Evolutionary conservation across 345 rosid genomes (phyloP).

Genomic region (Microcos paniculata): DNA sequence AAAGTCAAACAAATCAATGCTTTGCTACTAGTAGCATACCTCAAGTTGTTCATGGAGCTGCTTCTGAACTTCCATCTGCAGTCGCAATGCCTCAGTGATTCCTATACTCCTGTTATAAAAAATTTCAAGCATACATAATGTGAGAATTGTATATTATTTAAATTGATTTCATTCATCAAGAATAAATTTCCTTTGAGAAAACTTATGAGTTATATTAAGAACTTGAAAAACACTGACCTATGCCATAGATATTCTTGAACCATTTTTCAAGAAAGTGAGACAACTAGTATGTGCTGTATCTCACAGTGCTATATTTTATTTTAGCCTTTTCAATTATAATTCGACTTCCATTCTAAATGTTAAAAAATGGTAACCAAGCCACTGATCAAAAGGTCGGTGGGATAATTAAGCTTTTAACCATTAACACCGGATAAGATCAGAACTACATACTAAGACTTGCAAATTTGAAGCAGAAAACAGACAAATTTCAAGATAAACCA

Average conservation of each 20-base stretch:
- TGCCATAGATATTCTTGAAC: not conserved
- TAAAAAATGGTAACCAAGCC: no score
- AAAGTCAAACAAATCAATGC: constrained; percentile 7
- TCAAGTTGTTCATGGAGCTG: constrained; percentile 94
- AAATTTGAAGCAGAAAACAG: no score
- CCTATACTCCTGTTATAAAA: constrained; percentile 47
- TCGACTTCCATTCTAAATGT: not conserved
- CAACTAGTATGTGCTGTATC: not conserved
- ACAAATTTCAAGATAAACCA: not conserved
- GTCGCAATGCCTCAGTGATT: constrained; percentile 75
- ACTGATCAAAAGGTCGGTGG: no score
- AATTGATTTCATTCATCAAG: not conserved
- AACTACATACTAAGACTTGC: not conserved
- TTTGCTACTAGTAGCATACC: constrained; percentile 40
- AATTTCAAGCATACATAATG: not conserved
- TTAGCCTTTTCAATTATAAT: not conserved
- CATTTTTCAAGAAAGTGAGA: not conserved
- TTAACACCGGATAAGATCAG: not conserved
- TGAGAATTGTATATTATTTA: not conserved
- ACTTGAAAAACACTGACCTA: no score
- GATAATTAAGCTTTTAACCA: not conserved
- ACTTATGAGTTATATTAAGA: not conserved
- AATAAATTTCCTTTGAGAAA: not conserved
- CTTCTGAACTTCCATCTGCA: constrained; percentile 97
- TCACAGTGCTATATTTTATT: no score